Percentiles rank a stretch among this genome's conserved stretches.
phyloP scores from a whole-genome alignment of 2,329 filamentous ascomycete genomes.

The Colletotrichum aenigma region DNA sequence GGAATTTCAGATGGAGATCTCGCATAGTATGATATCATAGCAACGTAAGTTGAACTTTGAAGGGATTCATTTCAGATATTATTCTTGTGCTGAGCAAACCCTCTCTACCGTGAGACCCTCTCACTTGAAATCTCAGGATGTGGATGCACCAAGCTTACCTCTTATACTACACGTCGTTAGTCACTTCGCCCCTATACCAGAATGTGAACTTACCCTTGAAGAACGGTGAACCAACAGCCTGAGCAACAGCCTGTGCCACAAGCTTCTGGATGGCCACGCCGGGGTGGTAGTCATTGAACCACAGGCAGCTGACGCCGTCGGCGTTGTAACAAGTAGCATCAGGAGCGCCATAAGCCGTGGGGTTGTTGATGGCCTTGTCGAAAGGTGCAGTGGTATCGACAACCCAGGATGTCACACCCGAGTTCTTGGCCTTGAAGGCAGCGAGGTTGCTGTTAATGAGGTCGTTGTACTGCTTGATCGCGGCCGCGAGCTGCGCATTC shows the following conservation, averaged over 20 bases:
- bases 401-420: constrained; percentile 34
- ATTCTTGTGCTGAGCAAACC: neutral
- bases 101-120: no score
- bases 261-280: constrained; percentile 43
- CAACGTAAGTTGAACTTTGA: neutral
- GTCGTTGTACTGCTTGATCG: constrained; percentile 43
- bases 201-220: neutral
- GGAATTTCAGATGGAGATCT: neutral
- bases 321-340: constrained; percentile 45
- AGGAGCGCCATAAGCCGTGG: constrained; percentile 42
- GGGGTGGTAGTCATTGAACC: constrained; percentile 49
- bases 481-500: constrained; percentile 30
- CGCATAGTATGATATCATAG: neutral
- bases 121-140: rapidly evolving
- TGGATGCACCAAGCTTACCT: neutral
- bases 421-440: constrained; percentile 37
- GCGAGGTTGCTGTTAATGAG: constrained; percentile 30
- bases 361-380: constrained; percentile 44
- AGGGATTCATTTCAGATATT: neutral
- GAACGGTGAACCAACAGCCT: constrained; percentile 18
- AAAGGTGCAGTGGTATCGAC: constrained; percentile 47
- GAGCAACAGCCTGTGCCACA: constrained; percentile 40
- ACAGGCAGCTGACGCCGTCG: constrained; percentile 48
- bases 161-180: neutral
- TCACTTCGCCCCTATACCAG: rapidly evolving